Conservation (phyloP, 2,329 filamentous ascomycete species). For the Rosellinia necatrix region DNA sequence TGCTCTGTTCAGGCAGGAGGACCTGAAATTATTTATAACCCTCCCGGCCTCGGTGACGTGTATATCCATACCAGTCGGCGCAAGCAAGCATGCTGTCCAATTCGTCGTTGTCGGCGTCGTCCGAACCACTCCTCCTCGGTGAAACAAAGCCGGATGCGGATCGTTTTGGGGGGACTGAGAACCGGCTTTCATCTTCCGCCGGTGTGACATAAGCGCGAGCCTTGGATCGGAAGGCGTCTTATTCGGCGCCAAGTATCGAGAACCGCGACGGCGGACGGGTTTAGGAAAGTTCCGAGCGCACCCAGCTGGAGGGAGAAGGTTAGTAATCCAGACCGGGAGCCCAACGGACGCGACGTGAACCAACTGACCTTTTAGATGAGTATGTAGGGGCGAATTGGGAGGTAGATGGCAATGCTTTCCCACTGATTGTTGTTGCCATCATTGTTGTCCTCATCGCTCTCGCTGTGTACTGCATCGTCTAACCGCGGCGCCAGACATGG, state of each 20-base stretch:
- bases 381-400: neutral
- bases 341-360: neutral
- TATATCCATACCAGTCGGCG: neutral
- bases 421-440: too few relatives aligned
- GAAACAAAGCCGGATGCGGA: slow-evolving; percentile 6
- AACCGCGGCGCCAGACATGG: too few relatives aligned
- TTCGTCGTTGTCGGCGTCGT: neutral
- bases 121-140: neutral
- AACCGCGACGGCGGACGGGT: neutral
- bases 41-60: neutral
- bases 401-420: slow-evolving; percentile 10
- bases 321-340: slow-evolving; percentile 4
- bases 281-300: slow-evolving; percentile 14
- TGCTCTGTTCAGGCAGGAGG: neutral
- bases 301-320: neutral
- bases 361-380: slow-evolving; percentile 8
- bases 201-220: neutral
- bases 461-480: too few relatives aligned
- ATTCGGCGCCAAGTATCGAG: slow-evolving; percentile 4
- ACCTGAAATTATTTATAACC: slow-evolving; percentile 8
- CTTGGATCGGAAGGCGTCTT: slow-evolving; percentile 3
- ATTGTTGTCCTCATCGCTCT: too few relatives aligned
- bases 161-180: slow-evolving; percentile 8
- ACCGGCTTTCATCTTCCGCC: neutral
- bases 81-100: neutral